Conservation (phyloP, 805 yeast genomes). For the Ogataea haglerorum region DNA sequence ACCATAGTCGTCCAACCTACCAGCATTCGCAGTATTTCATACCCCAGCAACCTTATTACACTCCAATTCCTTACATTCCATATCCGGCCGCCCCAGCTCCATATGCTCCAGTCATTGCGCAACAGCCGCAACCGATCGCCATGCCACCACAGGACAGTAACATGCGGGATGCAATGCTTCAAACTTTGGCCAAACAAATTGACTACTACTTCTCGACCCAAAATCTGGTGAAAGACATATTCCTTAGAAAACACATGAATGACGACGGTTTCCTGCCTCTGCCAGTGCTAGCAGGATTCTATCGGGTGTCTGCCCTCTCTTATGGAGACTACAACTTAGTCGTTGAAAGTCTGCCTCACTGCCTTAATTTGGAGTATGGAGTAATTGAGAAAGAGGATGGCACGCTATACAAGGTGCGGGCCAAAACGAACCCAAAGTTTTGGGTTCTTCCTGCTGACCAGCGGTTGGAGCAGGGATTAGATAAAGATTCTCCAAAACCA, state of each 20-base stretch:
- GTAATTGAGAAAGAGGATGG: conserved; percentile 42
- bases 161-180: conserved; percentile 21
- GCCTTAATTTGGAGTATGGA: conserved; percentile 43
- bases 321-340: conserved; percentile 52
- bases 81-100: conserved; percentile 18
- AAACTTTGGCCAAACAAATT: conserved; percentile 51
- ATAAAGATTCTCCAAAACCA: conserved; percentile 21
- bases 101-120: conserved; percentile 19
- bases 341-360: conserved; percentile 49
- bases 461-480: conserved; percentile 45
- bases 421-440: conserved; percentile 51
- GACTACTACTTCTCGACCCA: conserved; percentile 90
- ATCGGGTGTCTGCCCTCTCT: conserved; percentile 67
- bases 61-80: conserved; percentile 26
- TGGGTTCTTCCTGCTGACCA: conserved; percentile 65
- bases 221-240: conserved; percentile 82
- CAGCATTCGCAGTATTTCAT: conserved; percentile 23
- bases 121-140: conserved; percentile 19
- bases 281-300: conserved; percentile 60
- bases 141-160: conserved; percentile 19
- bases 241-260: conserved; percentile 78
- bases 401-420: conserved; percentile 48
- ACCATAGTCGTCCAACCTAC: conserved; percentile 18
- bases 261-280: conserved; percentile 69
- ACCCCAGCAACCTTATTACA: conserved; percentile 23